Evolutionary conservation across 805 yeast species (phyloP).

Genomic region (Starmerella floricola): DNA sequence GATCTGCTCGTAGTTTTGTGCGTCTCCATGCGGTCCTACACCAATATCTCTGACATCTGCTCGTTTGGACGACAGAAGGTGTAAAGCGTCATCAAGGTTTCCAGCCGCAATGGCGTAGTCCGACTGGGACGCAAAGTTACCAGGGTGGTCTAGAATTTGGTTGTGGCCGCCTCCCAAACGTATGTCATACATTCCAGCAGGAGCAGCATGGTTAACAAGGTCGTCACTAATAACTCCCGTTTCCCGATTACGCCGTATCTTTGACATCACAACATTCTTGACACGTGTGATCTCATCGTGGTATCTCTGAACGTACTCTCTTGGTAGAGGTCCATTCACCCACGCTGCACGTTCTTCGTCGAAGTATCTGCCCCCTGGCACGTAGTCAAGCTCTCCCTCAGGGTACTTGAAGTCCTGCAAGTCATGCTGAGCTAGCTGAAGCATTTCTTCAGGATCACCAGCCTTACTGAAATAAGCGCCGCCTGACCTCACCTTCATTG

Average conservation of each 20-base stretch:
- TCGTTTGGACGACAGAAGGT: background rate
- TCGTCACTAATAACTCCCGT: background rate
- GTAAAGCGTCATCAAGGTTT: background rate
- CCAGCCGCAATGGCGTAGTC: constrained; percentile 1
- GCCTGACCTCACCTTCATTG: constrained; percentile 10
- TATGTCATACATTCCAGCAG: background rate
- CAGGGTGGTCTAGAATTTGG: background rate
- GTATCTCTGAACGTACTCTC: constrained; percentile 10
- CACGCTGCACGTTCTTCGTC: constrained; percentile 17
- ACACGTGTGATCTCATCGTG: constrained; percentile 15
- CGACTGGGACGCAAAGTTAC: background rate
- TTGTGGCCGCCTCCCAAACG: background rate
- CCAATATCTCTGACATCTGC: background rate
- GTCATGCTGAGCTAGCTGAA: constrained; percentile 12
- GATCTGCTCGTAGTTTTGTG: background rate
- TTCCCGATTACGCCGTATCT: constrained; percentile 11
- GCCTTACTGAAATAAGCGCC: constrained; percentile 6
- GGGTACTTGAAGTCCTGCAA: constrained; percentile 17
- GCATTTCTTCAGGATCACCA: constrained; percentile 9
- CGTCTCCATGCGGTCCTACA: background rate
- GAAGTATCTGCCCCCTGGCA: constrained; percentile 16
- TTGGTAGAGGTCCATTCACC: constrained; percentile 16
- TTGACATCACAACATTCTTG: constrained; percentile 11
- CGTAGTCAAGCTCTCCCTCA: constrained; percentile 11
- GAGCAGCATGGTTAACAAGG: background rate